phyloP scores from a whole-genome alignment of 352 stramenopile species.

The Peronospora destructor region DNA sequence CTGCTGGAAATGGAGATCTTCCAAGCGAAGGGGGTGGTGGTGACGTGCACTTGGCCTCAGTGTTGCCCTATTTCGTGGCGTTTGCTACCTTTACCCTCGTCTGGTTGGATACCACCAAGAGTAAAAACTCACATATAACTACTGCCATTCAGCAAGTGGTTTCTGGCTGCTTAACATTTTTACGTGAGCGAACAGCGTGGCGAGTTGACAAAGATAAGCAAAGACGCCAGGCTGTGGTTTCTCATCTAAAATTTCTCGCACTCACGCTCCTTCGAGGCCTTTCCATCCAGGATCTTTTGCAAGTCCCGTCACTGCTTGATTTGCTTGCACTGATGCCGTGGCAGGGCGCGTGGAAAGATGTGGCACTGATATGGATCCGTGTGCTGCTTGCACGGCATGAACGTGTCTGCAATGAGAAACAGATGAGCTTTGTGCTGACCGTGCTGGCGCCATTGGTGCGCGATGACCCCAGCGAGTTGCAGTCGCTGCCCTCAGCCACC shows the following conservation, averaged over 20 bases:
- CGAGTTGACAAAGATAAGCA: conserved; percentile 26
- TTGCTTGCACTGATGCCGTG: conserved; percentile 43
- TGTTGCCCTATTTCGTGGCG: conserved; percentile 40
- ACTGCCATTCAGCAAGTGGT: conserved; percentile 28
- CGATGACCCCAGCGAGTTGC: conserved; percentile 52
- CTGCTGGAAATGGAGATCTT: conserved; percentile 3
- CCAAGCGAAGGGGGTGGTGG: conserved; percentile 5
- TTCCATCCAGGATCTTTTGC: conserved; percentile 34
- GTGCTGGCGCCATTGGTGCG: conserved; percentile 89
- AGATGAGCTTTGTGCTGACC: conserved; percentile 53
- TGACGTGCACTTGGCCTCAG: conserved; percentile 19
- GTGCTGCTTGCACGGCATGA: conserved; percentile 40
- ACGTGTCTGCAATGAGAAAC: conserved; percentile 23
- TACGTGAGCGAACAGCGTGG: conserved; percentile 24
- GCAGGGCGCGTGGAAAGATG: conserved; percentile 45
- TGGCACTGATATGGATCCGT: conserved; percentile 44
- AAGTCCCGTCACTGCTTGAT: conserved; percentile 29
- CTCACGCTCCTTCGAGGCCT: conserved; percentile 33
- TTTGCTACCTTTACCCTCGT: conserved; percentile 47
- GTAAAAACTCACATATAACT: conserved; percentile 11
- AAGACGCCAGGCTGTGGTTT: conserved; percentile 19
- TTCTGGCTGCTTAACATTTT: conserved; percentile 23
- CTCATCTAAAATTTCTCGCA: conserved; percentile 22
- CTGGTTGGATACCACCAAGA: conserved; percentile 21
- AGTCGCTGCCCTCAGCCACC: conserved; percentile 7